phyloP scores from a whole-genome alignment of 371 early-diverging fungal genomes.

The Apophysomyces ossiformis region DNA sequence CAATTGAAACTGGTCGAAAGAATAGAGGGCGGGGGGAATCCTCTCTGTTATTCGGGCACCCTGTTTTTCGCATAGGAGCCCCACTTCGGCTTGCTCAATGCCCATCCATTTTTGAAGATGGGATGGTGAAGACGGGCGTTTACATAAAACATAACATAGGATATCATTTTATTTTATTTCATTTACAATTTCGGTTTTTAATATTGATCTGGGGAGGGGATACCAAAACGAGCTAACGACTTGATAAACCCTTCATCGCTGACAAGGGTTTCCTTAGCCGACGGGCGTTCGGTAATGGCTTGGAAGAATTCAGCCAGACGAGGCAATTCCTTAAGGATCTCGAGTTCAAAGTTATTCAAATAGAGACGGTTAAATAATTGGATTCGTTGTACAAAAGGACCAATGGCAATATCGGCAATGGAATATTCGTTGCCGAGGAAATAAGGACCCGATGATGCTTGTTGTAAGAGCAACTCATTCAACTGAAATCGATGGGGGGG shows the following conservation, averaged over 20 bases:
- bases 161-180: too few species aligned
- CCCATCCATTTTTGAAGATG: too few species aligned
- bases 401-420: constrained; percentile 62
- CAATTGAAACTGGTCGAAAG: too few species aligned
- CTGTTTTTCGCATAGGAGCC: too few species aligned
- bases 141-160: too few species aligned
- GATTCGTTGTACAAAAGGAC: constrained; percentile 54
- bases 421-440: constrained; percentile 63
- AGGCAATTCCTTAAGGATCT: constrained; percentile 23
- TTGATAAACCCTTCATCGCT: constrained; percentile 32
- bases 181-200: too few species aligned
- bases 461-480: constrained; percentile 49
- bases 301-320: constrained; percentile 39
- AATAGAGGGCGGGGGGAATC: too few species aligned
- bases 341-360: constrained; percentile 24
- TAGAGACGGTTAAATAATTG: constrained; percentile 14
- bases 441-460: constrained; percentile 62
- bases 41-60: too few species aligned
- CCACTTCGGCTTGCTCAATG: too few species aligned
- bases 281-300: constrained; percentile 32
- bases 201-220: constrained; percentile 2
- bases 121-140: too few species aligned
- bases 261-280: constrained; percentile 28
- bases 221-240: neutral
- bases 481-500: constrained; percentile 12